Base-by-base conservation (phyloP, 2,329 filamentous ascomycete genomes). In the Colletotrichum tamarilloi region DNA sequence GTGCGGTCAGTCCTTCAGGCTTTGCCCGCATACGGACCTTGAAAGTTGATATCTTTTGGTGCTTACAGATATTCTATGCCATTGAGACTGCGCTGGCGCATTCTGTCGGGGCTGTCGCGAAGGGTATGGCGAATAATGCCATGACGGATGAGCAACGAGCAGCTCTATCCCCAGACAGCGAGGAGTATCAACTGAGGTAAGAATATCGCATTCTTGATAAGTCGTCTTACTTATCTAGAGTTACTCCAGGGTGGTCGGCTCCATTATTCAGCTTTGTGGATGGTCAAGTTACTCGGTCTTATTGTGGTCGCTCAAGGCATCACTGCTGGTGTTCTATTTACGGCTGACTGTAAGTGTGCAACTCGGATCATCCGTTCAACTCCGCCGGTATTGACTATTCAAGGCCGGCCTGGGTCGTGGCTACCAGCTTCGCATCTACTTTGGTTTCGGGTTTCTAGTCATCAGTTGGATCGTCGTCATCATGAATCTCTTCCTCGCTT, bases 211-310 rank as follows among this genome's bases (percentile, higher is more conserved):
- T 8, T 19, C 19, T n/a, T 19, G 19, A n/a, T 9, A 8, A 4
- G 7, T n/a, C 42, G n/a, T 49, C 19, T 49, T n/a, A 9, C 42
- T n/a, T 7, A 49, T 7, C 16, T n/a, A 8, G 2, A n/a, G 1
- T 4, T n/a, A 7, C n/a, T 49, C 19, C 6, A 52, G 89, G n/a
- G 82, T 90, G 0, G 78, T 84, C 1, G 90, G 89, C 0, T 89
- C 85, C 24, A 87, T 89, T 76, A 85, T 87, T 1, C 86, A 88
- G 72, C 78, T 90, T 2, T 79, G 86, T 0, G 87, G 88, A 19
- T 91, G 89, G 88, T 85, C 85, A 12, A 79, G 84, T 53, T 91
- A 91, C 75, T 85, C 86, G 1, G 78, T 84, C 8, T 78, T 90
- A 32, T 78, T 90, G 58, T 89, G 86, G 85, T 79, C 85, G 38